phyloP scores from a whole-genome alignment of 2,329 filamentous ascomycete species.

The Tolypocladium nubicola region DNA sequence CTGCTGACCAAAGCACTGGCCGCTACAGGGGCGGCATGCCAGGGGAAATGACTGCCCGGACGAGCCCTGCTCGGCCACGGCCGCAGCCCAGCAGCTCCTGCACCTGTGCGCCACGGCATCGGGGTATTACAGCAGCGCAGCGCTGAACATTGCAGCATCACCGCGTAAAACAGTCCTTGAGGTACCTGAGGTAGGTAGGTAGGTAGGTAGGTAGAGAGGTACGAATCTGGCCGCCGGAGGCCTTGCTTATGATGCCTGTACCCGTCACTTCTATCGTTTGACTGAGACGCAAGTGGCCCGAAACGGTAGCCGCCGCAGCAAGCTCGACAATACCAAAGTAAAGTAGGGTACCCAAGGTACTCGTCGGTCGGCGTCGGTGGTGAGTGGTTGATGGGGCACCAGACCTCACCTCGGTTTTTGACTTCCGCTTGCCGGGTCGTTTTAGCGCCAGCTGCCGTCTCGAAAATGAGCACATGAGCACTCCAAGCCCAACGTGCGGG shows the following conservation, averaged over 20 bases:
- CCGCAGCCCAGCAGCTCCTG: neutral
- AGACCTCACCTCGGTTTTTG: neutral
- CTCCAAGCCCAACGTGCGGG: conserved; percentile 27
- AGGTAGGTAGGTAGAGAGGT: neutral
- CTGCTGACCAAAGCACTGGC: conserved; percentile 6
- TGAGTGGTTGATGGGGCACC: neutral
- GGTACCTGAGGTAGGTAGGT: too few species aligned
- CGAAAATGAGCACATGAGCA: conserved; percentile 37
- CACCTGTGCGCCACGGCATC: neutral
- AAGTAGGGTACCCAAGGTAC: neutral
- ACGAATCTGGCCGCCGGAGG: neutral
- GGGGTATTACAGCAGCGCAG: neutral
- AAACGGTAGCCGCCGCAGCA: neutral
- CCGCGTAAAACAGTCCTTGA: neutral
- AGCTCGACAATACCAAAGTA: neutral
- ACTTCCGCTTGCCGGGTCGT: conserved; percentile 13
- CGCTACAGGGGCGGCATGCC: conserved; percentile 4
- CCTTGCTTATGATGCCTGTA: neutral
- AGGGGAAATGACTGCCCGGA: neutral
- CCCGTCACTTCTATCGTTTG: neutral
- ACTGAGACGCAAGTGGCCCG: neutral
- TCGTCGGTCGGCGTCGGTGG: neutral
- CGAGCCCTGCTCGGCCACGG: neutral
- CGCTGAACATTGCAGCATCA: neutral
- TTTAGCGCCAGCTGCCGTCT: conserved; percentile 30